Conservation (phyloP, 495 filamentous ascomycete genomes). For the Podospora pseudoanserina region DNA sequence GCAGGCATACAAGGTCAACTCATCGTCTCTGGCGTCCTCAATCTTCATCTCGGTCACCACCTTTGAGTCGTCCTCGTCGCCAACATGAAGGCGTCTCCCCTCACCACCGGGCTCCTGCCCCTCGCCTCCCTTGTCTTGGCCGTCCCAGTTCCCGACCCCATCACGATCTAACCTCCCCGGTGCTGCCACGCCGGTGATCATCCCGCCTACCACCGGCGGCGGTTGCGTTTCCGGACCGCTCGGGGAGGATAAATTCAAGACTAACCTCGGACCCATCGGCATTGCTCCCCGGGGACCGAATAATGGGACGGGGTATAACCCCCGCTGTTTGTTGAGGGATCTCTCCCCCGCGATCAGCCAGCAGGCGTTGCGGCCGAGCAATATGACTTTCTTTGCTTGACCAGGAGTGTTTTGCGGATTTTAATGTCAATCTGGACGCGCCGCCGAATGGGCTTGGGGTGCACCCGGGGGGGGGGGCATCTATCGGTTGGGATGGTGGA, state of each 20-base stretch:
- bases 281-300: slow-evolving; percentile 10
- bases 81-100: not conserved
- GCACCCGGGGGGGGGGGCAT: slow-evolving; percentile 22
- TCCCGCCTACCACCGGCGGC: slow-evolving; percentile 37
- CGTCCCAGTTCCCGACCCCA: slow-evolving; percentile 2
- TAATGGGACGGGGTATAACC: slow-evolving; percentile 37
- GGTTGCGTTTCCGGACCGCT: slow-evolving; percentile 37
- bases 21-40: not conserved
- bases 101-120: slow-evolving; percentile 10
- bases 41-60: not conserved
- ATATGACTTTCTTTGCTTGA: slow-evolving; percentile 21
- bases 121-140: slow-evolving; percentile 37
- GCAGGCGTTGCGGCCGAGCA: slow-evolving; percentile 15
- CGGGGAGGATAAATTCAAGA: not conserved
- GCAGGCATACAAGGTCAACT: not conserved
- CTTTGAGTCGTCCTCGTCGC: not conserved
- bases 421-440: slow-evolving; percentile 20
- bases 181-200: not conserved
- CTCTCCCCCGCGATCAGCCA: slow-evolving; percentile 40
- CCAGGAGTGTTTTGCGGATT: slow-evolving; percentile 14
- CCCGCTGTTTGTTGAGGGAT: slow-evolving; percentile 60
- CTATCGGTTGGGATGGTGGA: slow-evolving; percentile 24
- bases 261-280: slow-evolving; percentile 13
- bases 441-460: slow-evolving; percentile 11
- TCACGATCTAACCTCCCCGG: not conserved